Evolutionary conservation across 331 rosid species (phyloP), one percentile per base, ranked within the genome.

Genomic region (Quercus lobata): DNA sequence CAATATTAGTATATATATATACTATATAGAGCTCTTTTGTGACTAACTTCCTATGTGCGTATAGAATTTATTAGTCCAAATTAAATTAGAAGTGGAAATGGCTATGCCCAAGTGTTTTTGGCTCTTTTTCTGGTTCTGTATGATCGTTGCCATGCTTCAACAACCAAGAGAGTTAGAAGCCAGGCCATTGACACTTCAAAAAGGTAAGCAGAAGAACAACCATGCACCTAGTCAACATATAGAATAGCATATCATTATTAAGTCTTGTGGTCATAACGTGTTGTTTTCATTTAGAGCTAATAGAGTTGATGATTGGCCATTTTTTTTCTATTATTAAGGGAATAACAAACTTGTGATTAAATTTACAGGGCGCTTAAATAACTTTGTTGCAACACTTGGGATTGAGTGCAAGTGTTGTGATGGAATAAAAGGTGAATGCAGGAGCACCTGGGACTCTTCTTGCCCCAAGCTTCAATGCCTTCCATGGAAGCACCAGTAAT

Each of bases 371-470:
- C n/a, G 29, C 44, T 55, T 17, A 61, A 76, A 65, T 19, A 63
- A 37, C 6, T 27, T 73, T 24, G 63, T 18, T 4, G 62, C 83
- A 24, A 78, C 74, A 27, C 76, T 87, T 22, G 91, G 91, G 30
- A 46, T 85, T 35, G 84, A 71, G 73, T 87, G 91, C 82, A 78
- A 80, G 79, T 87, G 87, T 63, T 85, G 91, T 57, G 85, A 87
- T 80, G 85, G 80, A 52, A 54, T 70, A 74, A 76, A 21, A 30
- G 85, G 80, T 17, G 81, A 83, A 58, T 85, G 89, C 81, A 84
- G 62, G 71, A 86, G 34, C 72, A 79, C 78, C 22, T 81, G 83
- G 83, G 80, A 86, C 30, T 49, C 32, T 24, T 52, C 84, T 74
- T 88, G 87, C 84, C 74, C 89, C 62, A 80, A 81, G 63, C 87